phyloP scores from a whole-genome alignment of 768 basidiomycete species.

The Pholiota conissans region DNA sequence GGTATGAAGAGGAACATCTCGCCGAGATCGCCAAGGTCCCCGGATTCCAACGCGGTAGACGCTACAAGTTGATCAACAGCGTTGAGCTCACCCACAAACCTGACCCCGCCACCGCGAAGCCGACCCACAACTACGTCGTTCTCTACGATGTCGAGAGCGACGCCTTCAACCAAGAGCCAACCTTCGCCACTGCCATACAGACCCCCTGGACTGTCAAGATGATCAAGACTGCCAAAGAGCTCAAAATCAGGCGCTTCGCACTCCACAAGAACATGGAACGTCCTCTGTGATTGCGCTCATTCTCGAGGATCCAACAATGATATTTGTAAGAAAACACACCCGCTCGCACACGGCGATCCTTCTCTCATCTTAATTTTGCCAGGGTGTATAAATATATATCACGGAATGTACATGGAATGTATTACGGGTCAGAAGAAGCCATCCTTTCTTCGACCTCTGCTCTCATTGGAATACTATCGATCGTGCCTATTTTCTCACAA shows the following conservation, averaged over 20 bases:
- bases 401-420: not conserved
- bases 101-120: constrained; percentile 10
- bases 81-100: constrained; percentile 16
- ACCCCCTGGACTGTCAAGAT: constrained; percentile 28
- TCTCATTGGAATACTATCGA: constrained; percentile 53
- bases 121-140: constrained; percentile 29
- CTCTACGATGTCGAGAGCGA: constrained; percentile 29
- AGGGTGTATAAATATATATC: not conserved
- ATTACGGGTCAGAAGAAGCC: constrained; percentile 3
- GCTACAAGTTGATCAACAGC: constrained; percentile 27
- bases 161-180: constrained; percentile 20
- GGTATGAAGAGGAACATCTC: constrained; percentile 38
- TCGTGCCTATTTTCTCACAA: constrained; percentile 55
- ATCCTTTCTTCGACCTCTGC: constrained; percentile 38
- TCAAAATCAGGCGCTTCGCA: constrained; percentile 24
- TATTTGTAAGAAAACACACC: not conserved
- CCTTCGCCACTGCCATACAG: constrained; percentile 21
- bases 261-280: constrained; percentile 23
- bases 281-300: not conserved
- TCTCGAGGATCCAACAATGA: not conserved
- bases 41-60: constrained; percentile 29
- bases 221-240: constrained; percentile 14
- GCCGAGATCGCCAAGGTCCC: constrained; percentile 25
- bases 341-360: not conserved
- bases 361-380: not conserved